Percentiles rank a stretch among this genome's conserved stretches.
phyloP scores from a whole-genome alignment of 2,329 filamentous ascomycete genomes.

The Nemania diffusa region DNA sequence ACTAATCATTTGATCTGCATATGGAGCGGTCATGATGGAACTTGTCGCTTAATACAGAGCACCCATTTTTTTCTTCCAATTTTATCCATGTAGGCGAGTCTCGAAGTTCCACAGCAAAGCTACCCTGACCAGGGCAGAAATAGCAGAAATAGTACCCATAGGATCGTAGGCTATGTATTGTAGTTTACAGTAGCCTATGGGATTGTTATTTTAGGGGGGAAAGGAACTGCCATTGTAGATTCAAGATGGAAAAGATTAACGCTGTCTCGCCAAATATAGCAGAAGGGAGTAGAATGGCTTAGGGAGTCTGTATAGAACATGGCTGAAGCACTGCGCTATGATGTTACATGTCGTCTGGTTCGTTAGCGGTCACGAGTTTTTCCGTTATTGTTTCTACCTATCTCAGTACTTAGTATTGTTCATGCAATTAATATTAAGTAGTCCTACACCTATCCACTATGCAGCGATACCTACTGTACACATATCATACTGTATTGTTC shows the following conservation, averaged over 20 bases:
- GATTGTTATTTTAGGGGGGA: constrained; percentile 17
- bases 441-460: too few relatives aligned
- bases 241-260: constrained; percentile 21
- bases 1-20: not conserved
- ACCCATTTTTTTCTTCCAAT: not conserved
- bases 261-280: constrained; percentile 25
- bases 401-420: not conserved
- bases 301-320: not conserved
- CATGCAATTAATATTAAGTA: too few relatives aligned
- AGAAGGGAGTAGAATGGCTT: not conserved
- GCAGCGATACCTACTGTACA: not conserved
- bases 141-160: not conserved
- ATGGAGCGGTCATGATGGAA: not conserved
- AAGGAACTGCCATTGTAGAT: constrained; percentile 17
- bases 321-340: constrained; percentile 1
- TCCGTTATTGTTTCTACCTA: not conserved
- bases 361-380: not conserved
- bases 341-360: constrained; percentile 1
- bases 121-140: not conserved
- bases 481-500: not conserved
- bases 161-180: not conserved
- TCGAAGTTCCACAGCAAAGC: not conserved
- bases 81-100: not conserved
- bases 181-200: not conserved
- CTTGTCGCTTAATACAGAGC: too few relatives aligned